These are phyloP conservation scores for Meredithiella fracta DNA, from an alignment of 2,329 filamentous ascomycete species.

Conservation along the genomic window DNA sequence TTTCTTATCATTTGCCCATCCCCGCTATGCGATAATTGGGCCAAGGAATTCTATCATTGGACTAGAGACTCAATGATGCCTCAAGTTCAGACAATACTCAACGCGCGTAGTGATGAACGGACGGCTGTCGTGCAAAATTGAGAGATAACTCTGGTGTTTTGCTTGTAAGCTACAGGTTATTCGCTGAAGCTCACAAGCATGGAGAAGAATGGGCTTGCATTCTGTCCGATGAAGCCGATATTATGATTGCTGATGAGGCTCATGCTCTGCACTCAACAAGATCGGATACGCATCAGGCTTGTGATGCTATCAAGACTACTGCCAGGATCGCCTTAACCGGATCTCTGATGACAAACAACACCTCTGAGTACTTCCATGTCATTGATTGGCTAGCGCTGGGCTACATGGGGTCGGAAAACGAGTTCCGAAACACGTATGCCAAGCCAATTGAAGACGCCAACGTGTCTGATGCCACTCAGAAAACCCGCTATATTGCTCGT, in stretches of 20 bases:
- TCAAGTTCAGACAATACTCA: background rate
- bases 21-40: conserved; percentile 65
- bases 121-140: conserved; percentile 28
- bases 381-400: conserved; percentile 72
- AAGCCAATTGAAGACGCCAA: conserved; percentile 59
- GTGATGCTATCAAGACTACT: conserved; percentile 44
- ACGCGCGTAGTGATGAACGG: background rate
- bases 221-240: conserved; percentile 44
- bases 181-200: conserved; percentile 24
- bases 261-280: conserved; percentile 49
- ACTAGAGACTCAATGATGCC: conserved; percentile 22
- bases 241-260: conserved; percentile 75
- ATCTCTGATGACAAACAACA: conserved; percentile 70
- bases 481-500: conserved; percentile 41
- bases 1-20: conserved; percentile 64
- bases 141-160: conserved; percentile 49
- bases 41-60: conserved; percentile 46
- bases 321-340: conserved; percentile 73
- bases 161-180: conserved; percentile 59
- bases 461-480: conserved; percentile 41
- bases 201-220: conserved; percentile 25
- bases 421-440: conserved; percentile 57
- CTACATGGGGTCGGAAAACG: conserved; percentile 50
- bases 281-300: conserved; percentile 35
- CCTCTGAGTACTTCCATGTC: conserved; percentile 73